Base-by-base conservation (phyloP, 2,329 filamentous ascomycete species). In the Aspergillus sp. region DNA sequence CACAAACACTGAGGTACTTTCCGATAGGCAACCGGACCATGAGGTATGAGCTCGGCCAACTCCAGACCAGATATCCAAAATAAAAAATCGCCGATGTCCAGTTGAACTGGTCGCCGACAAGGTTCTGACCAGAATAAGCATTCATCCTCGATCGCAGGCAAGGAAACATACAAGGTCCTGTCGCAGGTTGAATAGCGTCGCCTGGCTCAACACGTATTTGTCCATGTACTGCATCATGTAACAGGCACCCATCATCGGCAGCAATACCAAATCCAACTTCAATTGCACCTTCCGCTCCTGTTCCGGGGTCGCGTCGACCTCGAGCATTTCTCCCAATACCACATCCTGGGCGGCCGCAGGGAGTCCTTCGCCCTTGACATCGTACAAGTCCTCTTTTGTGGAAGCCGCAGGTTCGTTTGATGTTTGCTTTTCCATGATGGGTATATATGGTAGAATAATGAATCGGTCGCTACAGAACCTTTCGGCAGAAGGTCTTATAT, bases 1-100 rank as follows among this genome's bases (percentile, higher is more conserved):
- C 53, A 54, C 61, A 49, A 57, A 51, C 45, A 49, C 57, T 50
- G 55, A 68, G 39, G 27, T 58, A 60, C 37, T 68, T 51, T 47
- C 60, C 50, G 55, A 64, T 19, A 41, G 64, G 46, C 53, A 60
- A 60, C 10, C 60, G 61, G 23, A 70, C 66, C 39, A 70, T 64
- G 4, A 70, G 52, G 41, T 64, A 64, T 10, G 65, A 65, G 25
- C 64, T 69, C 0, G 68, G 67, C 56, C 68, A 71, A 43, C 69
- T 68, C 53, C 70, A 68, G 1, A 61, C 58, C 12, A 65, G 56
- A 25, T 66, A 67, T 33, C 64, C 64, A 46, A 67, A 65, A 39
- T 67, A 67, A 48, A 67, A 67, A 20, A 65, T 46, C 3, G 60
- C 62, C 7, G 60, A 61, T 3, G 57, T 47, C 64, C 63, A 67